Conservation (phyloP, 1,284 basidiomycete species). For the Hymenochaete sp. region DNA sequence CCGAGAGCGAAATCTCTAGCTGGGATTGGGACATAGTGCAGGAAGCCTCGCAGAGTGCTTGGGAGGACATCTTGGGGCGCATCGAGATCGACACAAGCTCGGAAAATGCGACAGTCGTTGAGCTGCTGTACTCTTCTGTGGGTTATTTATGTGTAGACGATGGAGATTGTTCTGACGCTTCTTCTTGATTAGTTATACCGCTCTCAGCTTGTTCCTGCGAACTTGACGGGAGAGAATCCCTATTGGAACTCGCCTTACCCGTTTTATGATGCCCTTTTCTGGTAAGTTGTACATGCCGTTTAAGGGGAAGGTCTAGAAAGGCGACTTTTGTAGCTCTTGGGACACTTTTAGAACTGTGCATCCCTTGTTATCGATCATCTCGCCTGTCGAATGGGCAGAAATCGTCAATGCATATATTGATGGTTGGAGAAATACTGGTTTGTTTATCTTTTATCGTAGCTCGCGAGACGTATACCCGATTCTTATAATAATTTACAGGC, state of each 20-base stretch:
- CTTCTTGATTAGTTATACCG: constrained; percentile 36
- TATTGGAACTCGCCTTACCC: constrained; percentile 49
- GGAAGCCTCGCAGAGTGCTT: constrained; percentile 29
- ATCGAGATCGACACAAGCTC: constrained; percentile 29
- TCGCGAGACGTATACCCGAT: neutral
- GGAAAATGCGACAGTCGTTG: constrained; percentile 36
- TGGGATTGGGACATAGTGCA: constrained; percentile 38
- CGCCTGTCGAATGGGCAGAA: constrained; percentile 36
- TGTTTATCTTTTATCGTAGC: neutral
- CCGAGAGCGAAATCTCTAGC: constrained; percentile 36
- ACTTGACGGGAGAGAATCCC: constrained; percentile 41
- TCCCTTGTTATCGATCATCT: constrained; percentile 48
- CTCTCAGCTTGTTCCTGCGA: constrained; percentile 41
- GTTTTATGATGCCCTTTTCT: constrained; percentile 64
- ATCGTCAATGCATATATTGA: constrained; percentile 42
- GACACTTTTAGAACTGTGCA: constrained; percentile 44
- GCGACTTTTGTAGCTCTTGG: constrained; percentile 20
- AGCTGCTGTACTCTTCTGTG: constrained; percentile 41
- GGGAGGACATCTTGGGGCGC: constrained; percentile 36
- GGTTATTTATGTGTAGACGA: constrained; percentile 1
- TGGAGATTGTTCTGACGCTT: neutral
- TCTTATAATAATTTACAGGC: constrained; percentile 23
- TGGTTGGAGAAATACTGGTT: constrained; percentile 41
- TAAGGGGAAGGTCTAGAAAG: neutral
- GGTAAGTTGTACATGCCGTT: constrained; percentile 42